phyloP scores from a whole-genome alignment of 2,329 filamentous ascomycete species.

The Penicillium sp. region DNA sequence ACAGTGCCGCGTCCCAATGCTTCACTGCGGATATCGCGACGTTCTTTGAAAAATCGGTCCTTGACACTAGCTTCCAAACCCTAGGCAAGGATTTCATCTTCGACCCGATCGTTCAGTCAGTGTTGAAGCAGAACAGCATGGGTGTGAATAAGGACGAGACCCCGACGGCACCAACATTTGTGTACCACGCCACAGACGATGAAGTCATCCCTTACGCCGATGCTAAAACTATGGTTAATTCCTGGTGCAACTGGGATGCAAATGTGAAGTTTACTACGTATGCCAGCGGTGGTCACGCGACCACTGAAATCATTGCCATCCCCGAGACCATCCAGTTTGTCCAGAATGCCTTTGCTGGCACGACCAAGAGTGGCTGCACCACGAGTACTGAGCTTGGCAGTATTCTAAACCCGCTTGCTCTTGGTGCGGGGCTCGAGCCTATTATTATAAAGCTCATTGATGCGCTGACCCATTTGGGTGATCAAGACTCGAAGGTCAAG shows the following conservation, averaged over 20 bases:
- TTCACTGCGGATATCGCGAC: constrained; percentile 16
- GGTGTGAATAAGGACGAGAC: constrained; percentile 23
- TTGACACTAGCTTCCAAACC: constrained; percentile 24
- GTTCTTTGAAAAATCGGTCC: constrained; percentile 24
- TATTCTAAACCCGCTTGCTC: constrained; percentile 24
- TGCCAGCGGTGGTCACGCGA: constrained; percentile 25
- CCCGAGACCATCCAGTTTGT: constrained; percentile 25
- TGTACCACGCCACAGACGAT: constrained; percentile 29
- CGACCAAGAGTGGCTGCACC: constrained; percentile 21
- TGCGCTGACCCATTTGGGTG: constrained; percentile 17
- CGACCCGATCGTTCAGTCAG: constrained; percentile 14
- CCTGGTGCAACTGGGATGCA: constrained; percentile 26
- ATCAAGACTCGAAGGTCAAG: constrained; percentile 21
- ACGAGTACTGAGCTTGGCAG: constrained; percentile 21
- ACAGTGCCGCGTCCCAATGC: constrained; percentile 20
- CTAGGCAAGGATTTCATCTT: constrained; percentile 18
- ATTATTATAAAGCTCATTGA: constrained; percentile 24
- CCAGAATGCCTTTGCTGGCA: constrained; percentile 27
- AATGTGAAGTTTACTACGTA: constrained; percentile 29
- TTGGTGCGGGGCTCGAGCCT: constrained; percentile 26
- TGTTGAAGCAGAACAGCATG: constrained; percentile 21
- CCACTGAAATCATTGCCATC: constrained; percentile 25
- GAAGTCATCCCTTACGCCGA: constrained; percentile 29
- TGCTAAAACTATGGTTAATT: constrained; percentile 19
- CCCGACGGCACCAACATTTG: constrained; percentile 27